Evolutionary conservation across 331 rosid species (phyloP).

Genomic region (Malus hybrid): DNA sequence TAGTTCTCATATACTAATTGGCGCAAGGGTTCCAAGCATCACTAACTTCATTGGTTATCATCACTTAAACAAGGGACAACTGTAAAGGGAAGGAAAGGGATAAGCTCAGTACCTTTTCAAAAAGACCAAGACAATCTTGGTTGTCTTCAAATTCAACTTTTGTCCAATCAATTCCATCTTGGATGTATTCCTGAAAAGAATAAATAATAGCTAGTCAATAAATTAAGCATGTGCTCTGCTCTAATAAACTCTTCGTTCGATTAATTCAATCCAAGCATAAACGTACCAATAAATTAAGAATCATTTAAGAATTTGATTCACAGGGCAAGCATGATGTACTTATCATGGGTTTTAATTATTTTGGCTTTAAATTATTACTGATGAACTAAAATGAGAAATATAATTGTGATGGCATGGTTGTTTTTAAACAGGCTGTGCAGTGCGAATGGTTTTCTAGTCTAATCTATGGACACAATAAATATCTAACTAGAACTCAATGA

Average conservation of each 20-base stretch:
- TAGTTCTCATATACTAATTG: neutral
- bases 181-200: slow-evolving; percentile 75
- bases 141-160: slow-evolving; percentile 99
- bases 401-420: neutral
- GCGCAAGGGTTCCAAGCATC: neutral
- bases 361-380: neutral
- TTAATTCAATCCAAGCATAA: neutral
- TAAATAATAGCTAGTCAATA: neutral
- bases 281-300: neutral
- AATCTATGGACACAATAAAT: neutral
- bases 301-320: neutral
- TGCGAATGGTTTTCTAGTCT: neutral
- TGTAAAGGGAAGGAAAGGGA: neutral
- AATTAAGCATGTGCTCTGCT: slow-evolving; percentile 1
- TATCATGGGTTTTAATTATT: neutral
- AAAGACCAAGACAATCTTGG: slow-evolving; percentile 92
- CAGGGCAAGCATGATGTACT: neutral
- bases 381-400: neutral
- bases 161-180: slow-evolving; percentile 98
- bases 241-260: neutral
- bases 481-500: neutral
- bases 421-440: neutral
- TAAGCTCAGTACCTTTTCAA: slow-evolving; percentile 67
- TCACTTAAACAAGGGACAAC: neutral
- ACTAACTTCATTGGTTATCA: neutral